These are phyloP conservation scores for Tricholoma flavovirens DNA, from an alignment of 768 basidiomycete species.

Conservation along the genomic window DNA sequence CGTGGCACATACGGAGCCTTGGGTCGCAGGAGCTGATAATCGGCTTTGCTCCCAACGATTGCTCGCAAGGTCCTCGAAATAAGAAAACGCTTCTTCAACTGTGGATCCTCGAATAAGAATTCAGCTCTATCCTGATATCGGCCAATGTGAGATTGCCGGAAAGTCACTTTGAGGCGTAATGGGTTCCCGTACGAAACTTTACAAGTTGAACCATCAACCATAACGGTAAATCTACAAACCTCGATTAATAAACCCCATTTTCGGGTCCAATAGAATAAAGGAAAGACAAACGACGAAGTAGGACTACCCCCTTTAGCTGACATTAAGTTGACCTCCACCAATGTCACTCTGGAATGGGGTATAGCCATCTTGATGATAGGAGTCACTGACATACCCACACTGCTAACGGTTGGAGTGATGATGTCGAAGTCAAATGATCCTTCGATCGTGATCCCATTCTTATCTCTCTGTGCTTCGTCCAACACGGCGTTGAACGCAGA, in stretches of 20 bases:
- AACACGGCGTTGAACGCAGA: conserved; percentile 32
- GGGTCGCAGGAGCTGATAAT: conserved; percentile 42
- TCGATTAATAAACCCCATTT: background rate
- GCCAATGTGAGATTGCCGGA: conserved; percentile 33
- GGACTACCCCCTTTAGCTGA: background rate
- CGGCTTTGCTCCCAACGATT: conserved; percentile 37
- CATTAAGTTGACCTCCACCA: conserved; percentile 16
- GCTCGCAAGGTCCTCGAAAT: conserved; percentile 39
- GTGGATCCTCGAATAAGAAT: conserved; percentile 41
- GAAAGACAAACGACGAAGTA: background rate
- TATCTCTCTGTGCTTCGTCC: conserved; percentile 48
- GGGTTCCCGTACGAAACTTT: conserved; percentile 18
- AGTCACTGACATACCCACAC: conserved; percentile 12
- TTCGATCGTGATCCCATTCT: conserved; percentile 41
- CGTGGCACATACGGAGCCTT: conserved; percentile 38
- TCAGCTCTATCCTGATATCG: conserved; percentile 48
- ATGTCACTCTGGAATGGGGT: conserved; percentile 21
- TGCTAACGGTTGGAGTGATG: conserved; percentile 29
- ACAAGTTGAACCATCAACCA: conserved; percentile 7
- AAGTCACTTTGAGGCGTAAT: conserved; percentile 23
- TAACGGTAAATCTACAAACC: conserved; percentile 9
- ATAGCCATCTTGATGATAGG: conserved; percentile 23
- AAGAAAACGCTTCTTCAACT: conserved; percentile 35
- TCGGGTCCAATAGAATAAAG: background rate
- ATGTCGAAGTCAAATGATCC: conserved; percentile 45